Evolutionary conservation across 305 asterid genomes (phyloP), one percentile per base, ranked within the genome.

Genomic region (Coffea humblotiana): DNA sequence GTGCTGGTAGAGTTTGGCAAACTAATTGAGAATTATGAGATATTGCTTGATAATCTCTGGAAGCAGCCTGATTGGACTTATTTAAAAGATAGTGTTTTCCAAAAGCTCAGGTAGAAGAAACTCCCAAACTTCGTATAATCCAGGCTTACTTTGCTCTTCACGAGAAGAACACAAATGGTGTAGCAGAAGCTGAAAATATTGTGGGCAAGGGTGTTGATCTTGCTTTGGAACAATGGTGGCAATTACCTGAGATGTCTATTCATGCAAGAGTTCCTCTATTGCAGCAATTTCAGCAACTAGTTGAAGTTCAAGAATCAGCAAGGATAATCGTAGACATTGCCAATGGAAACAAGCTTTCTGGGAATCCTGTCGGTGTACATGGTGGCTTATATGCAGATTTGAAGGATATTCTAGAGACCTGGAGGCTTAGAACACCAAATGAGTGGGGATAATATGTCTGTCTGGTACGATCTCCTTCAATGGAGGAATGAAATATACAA

Each of bases 161-260:
- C 86, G 99, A 96, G 82, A 96, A 96, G 91, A 93, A 87, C 82
- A 88, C 97, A 72, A 92, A 82, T 89, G 98, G 97, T 79, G 97
- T 96, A 60, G 89, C 91, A 43, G 98, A 96, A 82, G 98, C 98
- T 82, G 99, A 96, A 82, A 93, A 88, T 82, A 88, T 93, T 80
- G 98, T 96, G 54, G 96, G 96, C 58, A 96, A 96, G 86, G 99
- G 98, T 78, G 98, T 96, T 87, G 97, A 94, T 84, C 96, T 96
- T 76, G 99, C 98, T 84, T 87, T 96, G 90, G 99, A 96, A 75
- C 99, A 96, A 88, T 96, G 99, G 99, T 96, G 99, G 99, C 98
- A 96, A 86, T 88, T 96, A 84, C 99, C 99, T 73, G 99, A 96
- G 85, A 96, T 96, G 99, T 96, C 99, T 71, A 85, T 93, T 82